Conservation (phyloP, 305 asterid species). For the Ajuga reptans region DNA sequence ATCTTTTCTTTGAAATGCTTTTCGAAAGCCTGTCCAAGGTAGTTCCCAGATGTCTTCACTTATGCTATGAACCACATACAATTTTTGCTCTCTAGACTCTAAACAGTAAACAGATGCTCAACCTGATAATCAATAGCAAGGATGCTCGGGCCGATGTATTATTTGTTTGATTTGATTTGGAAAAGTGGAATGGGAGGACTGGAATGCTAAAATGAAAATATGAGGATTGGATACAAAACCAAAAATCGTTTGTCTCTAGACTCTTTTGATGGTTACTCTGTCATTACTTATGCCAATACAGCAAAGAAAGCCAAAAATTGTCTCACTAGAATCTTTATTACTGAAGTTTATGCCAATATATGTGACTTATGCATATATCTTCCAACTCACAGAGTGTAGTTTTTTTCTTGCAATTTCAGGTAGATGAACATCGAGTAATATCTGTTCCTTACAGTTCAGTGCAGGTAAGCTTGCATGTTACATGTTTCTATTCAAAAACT, state of each 20-base stretch:
- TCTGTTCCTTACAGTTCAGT: constrained; percentile 80
- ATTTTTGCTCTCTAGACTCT: background rate
- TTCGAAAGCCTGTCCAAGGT: constrained; percentile 97
- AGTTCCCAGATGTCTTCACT: constrained; percentile 13
- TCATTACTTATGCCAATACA: background rate
- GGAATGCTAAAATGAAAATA: no score
- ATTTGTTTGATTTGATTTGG: background rate
- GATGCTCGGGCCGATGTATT: background rate
- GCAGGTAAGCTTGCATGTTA: constrained; percentile 54
- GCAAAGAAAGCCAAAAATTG: background rate
- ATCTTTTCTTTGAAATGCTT: constrained; percentile 98
- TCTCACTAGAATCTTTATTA: background rate
- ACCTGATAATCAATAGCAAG: no score
- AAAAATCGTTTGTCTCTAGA: background rate
- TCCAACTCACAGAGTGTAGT: constrained; percentile 13
- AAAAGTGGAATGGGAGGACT: background rate
- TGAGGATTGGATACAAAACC: background rate
- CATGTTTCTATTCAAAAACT: background rate
- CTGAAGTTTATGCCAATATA: background rate
- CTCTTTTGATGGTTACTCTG: background rate
- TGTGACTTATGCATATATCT: constrained; percentile 1
- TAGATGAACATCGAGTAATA: constrained; percentile 74
- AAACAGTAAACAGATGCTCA: no score
- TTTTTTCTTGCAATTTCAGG: constrained; percentile 50
- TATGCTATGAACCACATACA: background rate